Percentiles rank a stretch among this genome's conserved stretches.
Conservation (phyloP, 257 asterid species). For the Forsythia viridissima region DNA sequence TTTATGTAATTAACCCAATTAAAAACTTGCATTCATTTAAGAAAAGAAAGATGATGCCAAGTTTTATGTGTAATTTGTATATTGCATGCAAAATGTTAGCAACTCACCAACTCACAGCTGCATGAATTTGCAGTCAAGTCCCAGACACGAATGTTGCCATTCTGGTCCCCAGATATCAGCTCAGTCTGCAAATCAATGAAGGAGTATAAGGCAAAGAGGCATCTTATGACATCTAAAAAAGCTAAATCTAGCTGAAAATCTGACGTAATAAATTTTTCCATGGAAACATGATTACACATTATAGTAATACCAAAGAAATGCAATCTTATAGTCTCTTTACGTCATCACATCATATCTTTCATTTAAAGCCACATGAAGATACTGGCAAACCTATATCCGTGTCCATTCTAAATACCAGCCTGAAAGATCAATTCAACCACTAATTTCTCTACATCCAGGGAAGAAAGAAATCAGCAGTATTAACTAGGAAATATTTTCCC, state of each 20-base stretch:
- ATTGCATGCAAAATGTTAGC: conserved; percentile 1
- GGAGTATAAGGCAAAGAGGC: conserved; percentile 7
- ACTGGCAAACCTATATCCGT: too few relatives aligned
- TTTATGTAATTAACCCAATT: background rate
- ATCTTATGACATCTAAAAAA: conserved; percentile 2
- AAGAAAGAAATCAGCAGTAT: background rate
- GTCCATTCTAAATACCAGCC: background rate
- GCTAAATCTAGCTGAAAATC: background rate
- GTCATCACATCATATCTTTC: background rate
- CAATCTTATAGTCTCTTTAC: too few relatives aligned
- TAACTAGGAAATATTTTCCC: too few relatives aligned
- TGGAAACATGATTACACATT: background rate
- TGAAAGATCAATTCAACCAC: too few relatives aligned
- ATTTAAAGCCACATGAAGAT: too few relatives aligned
- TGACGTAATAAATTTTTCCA: background rate
- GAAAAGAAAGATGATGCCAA: background rate
- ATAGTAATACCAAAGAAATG: background rate
- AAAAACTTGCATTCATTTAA: background rate
- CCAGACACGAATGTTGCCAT: conserved; percentile 99
- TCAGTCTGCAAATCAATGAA: conserved; percentile 61
- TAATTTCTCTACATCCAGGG: too few relatives aligned
- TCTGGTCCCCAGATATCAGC: conserved; percentile 97
- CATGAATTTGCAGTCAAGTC: conserved; percentile 97
- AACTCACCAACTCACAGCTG: conserved; percentile 91
- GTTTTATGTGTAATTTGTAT: background rate